These are phyloP conservation scores for Herpetomonas samuelpessoai DNA, from an alignment of 208 protist species.

Conservation along the genomic window DNA sequence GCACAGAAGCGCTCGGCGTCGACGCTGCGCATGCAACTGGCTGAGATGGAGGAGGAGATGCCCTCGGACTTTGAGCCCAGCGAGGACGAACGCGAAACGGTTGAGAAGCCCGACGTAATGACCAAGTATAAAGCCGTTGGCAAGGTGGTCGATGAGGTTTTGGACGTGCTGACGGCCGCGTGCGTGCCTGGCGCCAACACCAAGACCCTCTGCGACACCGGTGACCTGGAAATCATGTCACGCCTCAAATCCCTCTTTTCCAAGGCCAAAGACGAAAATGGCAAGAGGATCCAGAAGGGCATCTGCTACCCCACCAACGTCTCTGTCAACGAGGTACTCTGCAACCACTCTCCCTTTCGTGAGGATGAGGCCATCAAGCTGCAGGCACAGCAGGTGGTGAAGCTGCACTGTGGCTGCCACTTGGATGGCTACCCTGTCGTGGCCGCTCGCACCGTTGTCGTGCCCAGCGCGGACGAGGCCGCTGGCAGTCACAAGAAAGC, in stretches of 20 bases:
- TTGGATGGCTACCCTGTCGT: conserved; percentile 97
- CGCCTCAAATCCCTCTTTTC: conserved; percentile 57
- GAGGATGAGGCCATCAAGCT: conserved; percentile 66
- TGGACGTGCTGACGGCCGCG: conserved; percentile 68
- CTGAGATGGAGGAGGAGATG: conserved; percentile 50
- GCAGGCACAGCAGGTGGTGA: conserved; percentile 94
- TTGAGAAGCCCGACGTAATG: conserved; percentile 88
- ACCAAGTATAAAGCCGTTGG: conserved; percentile 95
- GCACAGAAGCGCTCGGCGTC: conserved; percentile 17
- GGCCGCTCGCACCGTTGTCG: conserved; percentile 93
- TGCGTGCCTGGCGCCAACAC: conserved; percentile 77
- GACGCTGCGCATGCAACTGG: conserved; percentile 52
- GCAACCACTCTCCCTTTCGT: conserved; percentile 95
- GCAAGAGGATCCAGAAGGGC: conserved; percentile 15
- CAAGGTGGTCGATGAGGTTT: conserved; percentile 89
- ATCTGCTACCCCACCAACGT: conserved; percentile 98
- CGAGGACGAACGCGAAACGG: conserved; percentile 74
- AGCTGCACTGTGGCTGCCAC: conserved; percentile 97
- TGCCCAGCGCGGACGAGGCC: conserved; percentile 23
- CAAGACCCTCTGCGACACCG: conserved; percentile 60
- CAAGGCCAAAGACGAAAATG: conserved; percentile 66
- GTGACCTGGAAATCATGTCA: conserved; percentile 48
- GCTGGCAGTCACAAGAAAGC: background rate
- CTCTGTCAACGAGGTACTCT: conserved; percentile 96
- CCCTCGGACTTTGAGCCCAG: conserved; percentile 56